A percentile compares a stretch with the other conserved stretches of the same genome.
Conservation (phyloP, 192 early-diverging fungal genomes). For the Rhizophlyctis rosea region DNA sequence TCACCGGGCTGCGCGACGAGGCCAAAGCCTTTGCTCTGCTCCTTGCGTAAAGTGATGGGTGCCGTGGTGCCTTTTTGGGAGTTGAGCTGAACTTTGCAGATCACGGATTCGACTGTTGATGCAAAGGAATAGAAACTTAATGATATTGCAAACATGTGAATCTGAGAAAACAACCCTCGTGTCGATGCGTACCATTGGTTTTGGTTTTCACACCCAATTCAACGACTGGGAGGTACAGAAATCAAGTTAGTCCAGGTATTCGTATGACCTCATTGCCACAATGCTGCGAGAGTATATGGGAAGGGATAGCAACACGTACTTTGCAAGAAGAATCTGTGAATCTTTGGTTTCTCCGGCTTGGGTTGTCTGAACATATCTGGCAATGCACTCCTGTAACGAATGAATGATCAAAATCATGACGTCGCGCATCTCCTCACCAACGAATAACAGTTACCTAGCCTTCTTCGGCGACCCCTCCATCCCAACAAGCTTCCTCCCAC, state of each 20-base stretch:
- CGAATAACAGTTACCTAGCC: not conserved
- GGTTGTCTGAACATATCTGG: too few species aligned
- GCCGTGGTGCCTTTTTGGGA: constrained; percentile 8
- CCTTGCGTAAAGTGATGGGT: constrained; percentile 16
- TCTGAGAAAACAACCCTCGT: not conserved
- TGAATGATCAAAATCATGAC: constrained; percentile 3
- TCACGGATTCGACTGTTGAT: constrained; percentile 7
- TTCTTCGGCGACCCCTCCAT: not conserved
- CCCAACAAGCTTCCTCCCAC: constrained; percentile 11
- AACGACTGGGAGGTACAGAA: constrained; percentile 19
- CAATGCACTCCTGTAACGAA: constrained; percentile 15
- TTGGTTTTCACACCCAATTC: constrained; percentile 15
- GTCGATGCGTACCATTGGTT: constrained; percentile 4
- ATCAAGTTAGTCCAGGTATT: not conserved
- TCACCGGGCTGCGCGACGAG: constrained; percentile 29
- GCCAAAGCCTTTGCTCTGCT: constrained; percentile 38
- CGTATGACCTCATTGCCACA: too few species aligned
- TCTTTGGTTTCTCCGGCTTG: too few species aligned
- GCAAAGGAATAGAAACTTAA: too few species aligned
- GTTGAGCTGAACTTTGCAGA: constrained; percentile 17
- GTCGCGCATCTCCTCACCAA: not conserved
- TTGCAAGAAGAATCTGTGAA: too few species aligned
- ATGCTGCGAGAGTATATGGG: too few species aligned
- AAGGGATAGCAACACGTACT: too few species aligned
- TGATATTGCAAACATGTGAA: not conserved